phyloP scores from a whole-genome alignment of 352 stramenopile genomes.

The Globisporangium cylindrosporum region DNA sequence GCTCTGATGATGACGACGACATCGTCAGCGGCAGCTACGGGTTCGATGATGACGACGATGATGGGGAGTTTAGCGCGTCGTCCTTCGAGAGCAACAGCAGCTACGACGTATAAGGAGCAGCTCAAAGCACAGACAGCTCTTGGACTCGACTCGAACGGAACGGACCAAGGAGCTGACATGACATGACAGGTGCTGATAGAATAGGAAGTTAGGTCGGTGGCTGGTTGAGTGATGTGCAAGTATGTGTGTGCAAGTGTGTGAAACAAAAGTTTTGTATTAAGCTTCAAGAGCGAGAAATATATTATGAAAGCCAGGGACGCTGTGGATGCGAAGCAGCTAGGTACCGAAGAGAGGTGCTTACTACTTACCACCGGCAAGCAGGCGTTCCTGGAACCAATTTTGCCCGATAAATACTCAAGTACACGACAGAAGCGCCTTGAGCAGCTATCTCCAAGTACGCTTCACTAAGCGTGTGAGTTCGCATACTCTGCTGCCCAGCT shows the following conservation, averaged over 20 bases:
- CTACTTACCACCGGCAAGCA: not conserved
- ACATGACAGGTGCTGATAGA: not conserved
- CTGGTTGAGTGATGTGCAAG: not conserved
- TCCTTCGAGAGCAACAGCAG: slow-evolving; percentile 13
- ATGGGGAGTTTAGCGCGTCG: not conserved
- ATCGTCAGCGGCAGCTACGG: slow-evolving; percentile 7
- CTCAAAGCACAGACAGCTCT: no score
- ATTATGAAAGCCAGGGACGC: not conserved
- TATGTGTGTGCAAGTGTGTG: not conserved
- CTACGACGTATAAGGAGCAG: slow-evolving; percentile 7
- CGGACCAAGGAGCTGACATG: not conserved
- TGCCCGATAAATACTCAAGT: not conserved
- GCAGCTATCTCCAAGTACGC: no score
- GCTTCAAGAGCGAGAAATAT: not conserved
- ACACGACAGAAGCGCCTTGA: no score
- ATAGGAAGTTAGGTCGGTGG: not conserved
- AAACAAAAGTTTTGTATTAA: not conserved
- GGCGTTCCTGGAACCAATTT: not conserved
- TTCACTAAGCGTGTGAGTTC: no score
- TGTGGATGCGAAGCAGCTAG: not conserved
- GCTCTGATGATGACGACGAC: not conserved
- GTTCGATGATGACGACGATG: slow-evolving; percentile 6
- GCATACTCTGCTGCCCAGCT: no score
- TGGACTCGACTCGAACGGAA: not conserved
- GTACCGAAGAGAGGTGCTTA: not conserved